phyloP scores from a whole-genome alignment of 352 stramenopile genomes.

The Blastocystis sp. region DNA sequence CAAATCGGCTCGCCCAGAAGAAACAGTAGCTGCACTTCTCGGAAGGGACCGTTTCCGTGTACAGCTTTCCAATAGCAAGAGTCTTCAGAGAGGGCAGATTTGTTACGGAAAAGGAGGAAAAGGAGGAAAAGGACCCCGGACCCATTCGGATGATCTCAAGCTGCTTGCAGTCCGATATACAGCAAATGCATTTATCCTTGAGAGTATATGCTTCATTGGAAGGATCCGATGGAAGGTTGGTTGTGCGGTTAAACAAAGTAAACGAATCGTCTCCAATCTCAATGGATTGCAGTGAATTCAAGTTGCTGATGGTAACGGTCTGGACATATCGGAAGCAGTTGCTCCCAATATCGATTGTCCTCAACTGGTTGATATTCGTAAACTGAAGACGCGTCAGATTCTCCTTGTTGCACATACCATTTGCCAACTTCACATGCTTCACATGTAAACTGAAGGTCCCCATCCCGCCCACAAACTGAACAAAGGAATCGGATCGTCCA shows the following conservation, averaged over 20 bases:
- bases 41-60: not conserved
- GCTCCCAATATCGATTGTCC: not conserved
- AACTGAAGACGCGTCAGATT: not conserved
- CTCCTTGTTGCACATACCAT: constrained; percentile 1
- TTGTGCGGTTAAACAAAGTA: not conserved
- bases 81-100: not conserved
- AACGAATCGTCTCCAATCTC: constrained; percentile 12
- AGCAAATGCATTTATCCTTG: not conserved
- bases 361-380: not conserved
- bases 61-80: not conserved
- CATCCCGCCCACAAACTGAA: not conserved
- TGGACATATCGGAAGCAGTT: not conserved
- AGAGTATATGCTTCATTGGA: not conserved
- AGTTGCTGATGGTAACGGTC: not conserved
- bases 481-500: not conserved
- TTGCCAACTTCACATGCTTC: not conserved
- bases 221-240: not conserved
- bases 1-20: not conserved
- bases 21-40: not conserved
- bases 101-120: not conserved
- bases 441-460: not conserved
- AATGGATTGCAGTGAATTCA: not conserved
- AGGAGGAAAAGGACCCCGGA: not conserved
- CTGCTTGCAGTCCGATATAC: not conserved
- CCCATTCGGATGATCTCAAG: not conserved